Percentiles rank a stretch among this genome's conserved stretches.
These are phyloP conservation scores for Hypericum perforatum DNA, from an alignment of 345 rosid species.

Conservation along the genomic window DNA sequence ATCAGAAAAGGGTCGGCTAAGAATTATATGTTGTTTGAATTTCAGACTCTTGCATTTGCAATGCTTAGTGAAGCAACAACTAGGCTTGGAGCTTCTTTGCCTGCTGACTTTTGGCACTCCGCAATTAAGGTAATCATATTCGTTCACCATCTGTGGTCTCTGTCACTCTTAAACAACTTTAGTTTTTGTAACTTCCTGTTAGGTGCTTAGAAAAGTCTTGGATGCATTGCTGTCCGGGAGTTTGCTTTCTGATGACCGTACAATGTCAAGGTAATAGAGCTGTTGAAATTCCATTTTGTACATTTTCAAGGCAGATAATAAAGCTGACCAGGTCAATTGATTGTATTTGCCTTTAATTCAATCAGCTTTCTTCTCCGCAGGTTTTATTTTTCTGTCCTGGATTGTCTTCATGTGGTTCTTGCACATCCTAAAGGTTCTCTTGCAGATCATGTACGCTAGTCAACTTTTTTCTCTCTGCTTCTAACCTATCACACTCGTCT, in stretches of 20 bases:
- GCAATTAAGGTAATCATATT: constrained; percentile 43
- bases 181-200: constrained; percentile 11
- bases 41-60: constrained; percentile 40
- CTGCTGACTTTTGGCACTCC: constrained; percentile 49
- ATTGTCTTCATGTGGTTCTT: constrained; percentile 71
- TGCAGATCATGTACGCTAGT: constrained; percentile 64
- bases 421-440: constrained; percentile 51
- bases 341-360: too few relatives aligned
- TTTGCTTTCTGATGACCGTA: constrained; percentile 45
- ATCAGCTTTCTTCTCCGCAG: constrained; percentile 24
- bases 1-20: constrained; percentile 31
- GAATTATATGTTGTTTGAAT: constrained; percentile 49
- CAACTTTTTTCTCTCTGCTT: constrained; percentile 8
- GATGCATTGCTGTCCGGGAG: constrained; percentile 55
- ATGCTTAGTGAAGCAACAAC: constrained; percentile 62
- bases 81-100: constrained; percentile 44
- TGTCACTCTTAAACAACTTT: constrained; percentile 5
- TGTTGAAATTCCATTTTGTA: too few relatives aligned
- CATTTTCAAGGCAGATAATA: too few relatives aligned
- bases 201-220: constrained; percentile 79
- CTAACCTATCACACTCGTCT: constrained; percentile 1
- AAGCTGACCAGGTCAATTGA: too few relatives aligned
- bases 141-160: constrained; percentile 7
- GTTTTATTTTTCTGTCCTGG: constrained; percentile 71
- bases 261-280: constrained; percentile 49